Evolutionary conservation across 2,329 filamentous ascomycete species (phyloP), one percentile per base, ranked within the genome.

Genomic region (Metarhizium humberi): DNA sequence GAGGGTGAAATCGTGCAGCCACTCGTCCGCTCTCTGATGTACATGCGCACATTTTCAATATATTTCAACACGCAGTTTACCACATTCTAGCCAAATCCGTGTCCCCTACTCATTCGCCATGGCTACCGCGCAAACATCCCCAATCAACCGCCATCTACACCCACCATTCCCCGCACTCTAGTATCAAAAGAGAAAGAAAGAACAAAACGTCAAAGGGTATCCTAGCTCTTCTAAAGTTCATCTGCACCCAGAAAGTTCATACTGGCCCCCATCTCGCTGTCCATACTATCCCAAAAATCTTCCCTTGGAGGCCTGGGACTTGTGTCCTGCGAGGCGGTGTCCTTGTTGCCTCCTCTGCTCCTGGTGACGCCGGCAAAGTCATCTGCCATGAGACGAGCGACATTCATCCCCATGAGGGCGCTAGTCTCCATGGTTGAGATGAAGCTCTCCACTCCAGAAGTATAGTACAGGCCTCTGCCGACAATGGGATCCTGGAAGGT

Each of bases 381-480:
- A 63, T 92, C 81, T 0, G 84, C 77, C 49, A 92, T 76, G 54
- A 94, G 72, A 59, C 77, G 78, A 8, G 89, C 90, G 20, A 94
- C 85, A 66, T 94, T 94, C 79, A 81, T 90, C 0, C 94, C 94
- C 84, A 94, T 94, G 61, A 97, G 71, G 1, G 90, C 88, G 68
- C 86, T 96, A 6, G 94, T 96, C 76, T 99, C 94, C 94, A 99
- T 97, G 0, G 91, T 96, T 10, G 88, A 94, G 62, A 97, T 95
- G 68, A 99, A 96, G 62, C 87, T 87, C 72, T 97, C 92, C 47
- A 97, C 95, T 2, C 82, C 84, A 11, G 82, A 84, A 0, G 84
- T 87, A 66, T 87, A 87, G 70, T 84, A 94, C 14, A 92, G 64
- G 0, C 82, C 81, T 6, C 79, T 70, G 5, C 82, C 84, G 3